Evolutionary conservation across 257 asterid species (phyloP).

Genomic region (Solanum lycopersicoides): DNA sequence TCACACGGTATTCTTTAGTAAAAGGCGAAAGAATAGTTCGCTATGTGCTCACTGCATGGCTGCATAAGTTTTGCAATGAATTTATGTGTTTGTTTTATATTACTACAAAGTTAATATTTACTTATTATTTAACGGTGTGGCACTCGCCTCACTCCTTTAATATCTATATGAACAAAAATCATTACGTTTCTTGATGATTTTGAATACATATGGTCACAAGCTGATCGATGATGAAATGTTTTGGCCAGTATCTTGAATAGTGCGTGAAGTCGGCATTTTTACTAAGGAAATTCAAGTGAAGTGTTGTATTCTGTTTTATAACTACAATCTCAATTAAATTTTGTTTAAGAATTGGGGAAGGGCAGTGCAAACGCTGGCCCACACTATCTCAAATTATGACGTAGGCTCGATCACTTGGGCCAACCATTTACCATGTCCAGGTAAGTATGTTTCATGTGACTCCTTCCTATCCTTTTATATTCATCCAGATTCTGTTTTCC

Average conservation of each 20-base stretch:
- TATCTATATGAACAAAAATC: not conserved
- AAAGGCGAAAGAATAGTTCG: not conserved
- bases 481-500: too few species aligned
- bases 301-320: not conserved
- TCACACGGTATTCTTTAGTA: not conserved
- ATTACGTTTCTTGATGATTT: too few species aligned
- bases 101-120: not conserved
- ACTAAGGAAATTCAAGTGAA: not conserved
- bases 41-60: not conserved
- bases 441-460: too few species aligned
- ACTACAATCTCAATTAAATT: not conserved
- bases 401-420: not conserved
- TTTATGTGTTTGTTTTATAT: too few species aligned
- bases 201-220: not conserved
- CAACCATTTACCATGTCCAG: too few species aligned
- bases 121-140: not conserved
- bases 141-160: not conserved
- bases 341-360: not conserved
- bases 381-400: conserved; percentile 4
- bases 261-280: not conserved
- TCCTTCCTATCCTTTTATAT: too few species aligned
- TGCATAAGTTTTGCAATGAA: not conserved
- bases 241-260: not conserved
- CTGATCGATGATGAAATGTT: not conserved
- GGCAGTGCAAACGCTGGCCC: not conserved